A percentile compares a stretch with the other conserved stretches of the same genome.
Conservation (phyloP, 1,139 yeast species). For the Saccharomyces uvarum region DNA sequence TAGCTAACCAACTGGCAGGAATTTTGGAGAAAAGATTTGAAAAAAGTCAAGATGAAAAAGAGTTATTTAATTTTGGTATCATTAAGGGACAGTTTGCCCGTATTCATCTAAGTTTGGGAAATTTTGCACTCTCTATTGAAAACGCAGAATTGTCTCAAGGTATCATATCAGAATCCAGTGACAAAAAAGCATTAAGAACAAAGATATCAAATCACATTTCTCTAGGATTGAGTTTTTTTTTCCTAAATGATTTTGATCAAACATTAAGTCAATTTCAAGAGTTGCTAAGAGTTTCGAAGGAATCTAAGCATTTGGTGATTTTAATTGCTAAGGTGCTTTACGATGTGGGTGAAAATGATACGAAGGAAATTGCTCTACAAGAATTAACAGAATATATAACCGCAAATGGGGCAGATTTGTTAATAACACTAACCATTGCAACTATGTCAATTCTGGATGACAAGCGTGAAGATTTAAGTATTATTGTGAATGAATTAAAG, state of each 20-base stretch:
- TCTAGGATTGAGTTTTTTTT: slow-evolving; percentile 63
- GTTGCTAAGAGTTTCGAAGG: slow-evolving; percentile 49
- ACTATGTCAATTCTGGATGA: slow-evolving; percentile 65
- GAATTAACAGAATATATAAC: slow-evolving; percentile 59
- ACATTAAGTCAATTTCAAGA: slow-evolving; percentile 61
- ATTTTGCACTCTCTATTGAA: slow-evolving; percentile 54
- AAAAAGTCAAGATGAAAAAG: slow-evolving; percentile 41
- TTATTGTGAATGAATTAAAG: slow-evolving; percentile 58
- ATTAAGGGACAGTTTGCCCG: slow-evolving; percentile 69
- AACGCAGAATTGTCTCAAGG: slow-evolving; percentile 52
- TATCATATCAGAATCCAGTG: slow-evolving; percentile 38
- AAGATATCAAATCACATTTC: slow-evolving; percentile 57
- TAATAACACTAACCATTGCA: slow-evolving; percentile 66
- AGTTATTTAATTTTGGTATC: slow-evolving; percentile 45
- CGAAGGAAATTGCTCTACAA: slow-evolving; percentile 73
- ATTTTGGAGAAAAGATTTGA: slow-evolving; percentile 56
- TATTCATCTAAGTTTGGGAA: slow-evolving; percentile 50
- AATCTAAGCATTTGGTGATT: slow-evolving; percentile 56
- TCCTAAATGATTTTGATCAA: slow-evolving; percentile 50
- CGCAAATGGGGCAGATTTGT: slow-evolving; percentile 53
- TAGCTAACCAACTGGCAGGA: slow-evolving; percentile 42
- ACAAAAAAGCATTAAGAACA: slow-evolving; percentile 28
- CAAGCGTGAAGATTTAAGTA: slow-evolving; percentile 44
- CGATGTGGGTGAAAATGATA: slow-evolving; percentile 64
- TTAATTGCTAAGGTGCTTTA: slow-evolving; percentile 72